A percentile compares a stretch with the other conserved stretches of the same genome.
These are phyloP conservation scores for Cryptosporidium sp. DNA, from an alignment of 169 alveolate species.

Conservation along the genomic window DNA sequence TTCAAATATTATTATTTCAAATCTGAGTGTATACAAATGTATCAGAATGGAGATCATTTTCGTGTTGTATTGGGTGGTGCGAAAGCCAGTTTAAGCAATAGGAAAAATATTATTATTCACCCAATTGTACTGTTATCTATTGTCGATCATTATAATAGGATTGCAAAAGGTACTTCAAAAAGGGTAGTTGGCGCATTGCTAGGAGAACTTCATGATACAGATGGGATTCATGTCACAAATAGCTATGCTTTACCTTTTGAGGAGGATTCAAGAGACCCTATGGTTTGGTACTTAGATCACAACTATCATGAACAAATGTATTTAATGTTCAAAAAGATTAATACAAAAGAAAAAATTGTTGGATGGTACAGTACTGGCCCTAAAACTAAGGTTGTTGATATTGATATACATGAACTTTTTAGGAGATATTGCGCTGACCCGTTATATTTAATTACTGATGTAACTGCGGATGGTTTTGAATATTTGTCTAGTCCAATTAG, in stretches of 20 bases:
- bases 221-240: slow-evolving; percentile 96
- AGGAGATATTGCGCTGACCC: slow-evolving; percentile 95
- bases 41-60: background rate
- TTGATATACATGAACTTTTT: slow-evolving; percentile 96
- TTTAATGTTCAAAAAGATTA: slow-evolving; percentile 95
- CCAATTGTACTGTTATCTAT: slow-evolving; percentile 97
- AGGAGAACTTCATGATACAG: slow-evolving; percentile 92
- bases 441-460: slow-evolving; percentile 92
- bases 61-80: slow-evolving; percentile 8
- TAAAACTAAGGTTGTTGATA: slow-evolving; percentile 95
- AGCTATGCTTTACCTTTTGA: slow-evolving; percentile 99
- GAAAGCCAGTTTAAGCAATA: background rate
- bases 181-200: slow-evolving; percentile 99
- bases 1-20: background rate
- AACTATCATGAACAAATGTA: slow-evolving; percentile 96
- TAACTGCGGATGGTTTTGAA: slow-evolving; percentile 78
- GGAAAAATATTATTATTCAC: slow-evolving; percentile 90
- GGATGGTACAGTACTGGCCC: slow-evolving; percentile 99
- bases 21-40: background rate
- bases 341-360: slow-evolving; percentile 94
- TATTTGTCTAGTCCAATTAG: slow-evolving; percentile 89
- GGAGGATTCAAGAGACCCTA: slow-evolving; percentile 97
- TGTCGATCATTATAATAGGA: slow-evolving; percentile 99
- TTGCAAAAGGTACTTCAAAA: slow-evolving; percentile 92
- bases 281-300: slow-evolving; percentile 98